Evolutionary conservation across 2,329 filamentous ascomycete species (phyloP).

Genomic region (Pseudogymnoascus sp.): DNA sequence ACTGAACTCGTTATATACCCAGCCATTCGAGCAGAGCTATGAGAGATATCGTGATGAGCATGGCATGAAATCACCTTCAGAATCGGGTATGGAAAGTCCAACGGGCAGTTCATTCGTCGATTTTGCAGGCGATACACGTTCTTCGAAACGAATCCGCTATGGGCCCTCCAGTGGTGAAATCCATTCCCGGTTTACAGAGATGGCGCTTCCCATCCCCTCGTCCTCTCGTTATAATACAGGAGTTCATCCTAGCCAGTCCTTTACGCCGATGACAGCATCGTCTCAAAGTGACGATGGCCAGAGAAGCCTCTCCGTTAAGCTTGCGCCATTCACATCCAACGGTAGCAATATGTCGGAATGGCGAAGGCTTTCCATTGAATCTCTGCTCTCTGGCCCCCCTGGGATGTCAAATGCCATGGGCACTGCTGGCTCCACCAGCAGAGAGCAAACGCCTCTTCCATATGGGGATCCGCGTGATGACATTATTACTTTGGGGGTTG

Average conservation of each 20-base stretch:
- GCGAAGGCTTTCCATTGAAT: constrained; percentile 57
- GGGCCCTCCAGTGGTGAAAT: constrained; percentile 10
- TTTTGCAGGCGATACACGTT: constrained; percentile 11
- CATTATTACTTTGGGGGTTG: constrained; percentile 58
- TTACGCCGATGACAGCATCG: constrained; percentile 32
- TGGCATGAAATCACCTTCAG: constrained; percentile 21
- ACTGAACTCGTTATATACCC: constrained; percentile 6
- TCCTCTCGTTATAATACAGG: constrained; percentile 10
- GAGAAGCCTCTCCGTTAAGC: constrained; percentile 28
- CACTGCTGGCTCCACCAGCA: constrained; percentile 13
- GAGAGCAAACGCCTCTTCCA: constrained; percentile 6
- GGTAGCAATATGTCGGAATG: constrained; percentile 31
- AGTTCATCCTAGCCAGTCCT: constrained; percentile 14
- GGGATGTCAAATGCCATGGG: constrained; percentile 24
- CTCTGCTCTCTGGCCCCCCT: constrained; percentile 49
- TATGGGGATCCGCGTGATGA: constrained; percentile 25
- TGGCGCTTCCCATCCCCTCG: constrained; percentile 20
- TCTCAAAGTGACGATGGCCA: constrained; percentile 38
- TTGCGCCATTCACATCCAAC: constrained; percentile 23
- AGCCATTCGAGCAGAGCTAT: constrained; percentile 20
- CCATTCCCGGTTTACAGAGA: constrained; percentile 11
- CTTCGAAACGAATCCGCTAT: constrained; percentile 20
- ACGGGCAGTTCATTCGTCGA: constrained; percentile 16
- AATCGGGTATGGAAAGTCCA: constrained; percentile 19
- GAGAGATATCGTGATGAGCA: constrained; percentile 19